Evolutionary conservation across 441 rosid genomes (phyloP).

Genomic region (Arabidopsis lyrata): DNA sequence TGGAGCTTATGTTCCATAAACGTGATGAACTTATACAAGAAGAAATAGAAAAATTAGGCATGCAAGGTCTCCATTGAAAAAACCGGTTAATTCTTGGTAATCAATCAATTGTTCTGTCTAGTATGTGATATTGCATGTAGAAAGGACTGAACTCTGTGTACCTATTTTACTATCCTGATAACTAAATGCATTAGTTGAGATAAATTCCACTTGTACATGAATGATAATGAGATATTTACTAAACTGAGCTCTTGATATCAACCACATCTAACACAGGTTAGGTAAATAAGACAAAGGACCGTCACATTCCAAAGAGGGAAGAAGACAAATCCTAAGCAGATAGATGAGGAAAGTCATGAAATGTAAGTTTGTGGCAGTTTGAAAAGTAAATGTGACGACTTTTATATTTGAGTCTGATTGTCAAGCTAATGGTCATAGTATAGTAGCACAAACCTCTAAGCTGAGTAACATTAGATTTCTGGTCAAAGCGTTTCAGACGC

Average conservation of each 20-base stretch:
- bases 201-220: slow-evolving; percentile 1
- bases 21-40: neutral
- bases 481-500: slow-evolving; percentile 60
- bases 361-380: slow-evolving; percentile 16
- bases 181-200: neutral
- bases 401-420: slow-evolving; percentile 7
- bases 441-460: slow-evolving; percentile 66
- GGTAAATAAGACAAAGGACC: slow-evolving; percentile 13
- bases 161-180: slow-evolving; percentile 3
- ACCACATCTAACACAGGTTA: slow-evolving; percentile 3
- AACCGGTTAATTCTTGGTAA: neutral
- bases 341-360: neutral
- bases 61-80: neutral
- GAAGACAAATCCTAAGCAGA: slow-evolving; percentile 12
- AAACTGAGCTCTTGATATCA: neutral
- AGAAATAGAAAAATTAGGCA: neutral
- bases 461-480: slow-evolving; percentile 52
- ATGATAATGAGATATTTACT: neutral
- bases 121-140: neutral
- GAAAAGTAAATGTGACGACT: slow-evolving; percentile 4
- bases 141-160: neutral
- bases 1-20: neutral
- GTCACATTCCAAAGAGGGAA: slow-evolving; percentile 1
- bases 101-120: slow-evolving; percentile 3
- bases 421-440: slow-evolving; percentile 17